These are phyloP conservation scores for Penicillium verhagenii DNA, from an alignment of 495 filamentous ascomycete species.

Conservation along the genomic window DNA sequence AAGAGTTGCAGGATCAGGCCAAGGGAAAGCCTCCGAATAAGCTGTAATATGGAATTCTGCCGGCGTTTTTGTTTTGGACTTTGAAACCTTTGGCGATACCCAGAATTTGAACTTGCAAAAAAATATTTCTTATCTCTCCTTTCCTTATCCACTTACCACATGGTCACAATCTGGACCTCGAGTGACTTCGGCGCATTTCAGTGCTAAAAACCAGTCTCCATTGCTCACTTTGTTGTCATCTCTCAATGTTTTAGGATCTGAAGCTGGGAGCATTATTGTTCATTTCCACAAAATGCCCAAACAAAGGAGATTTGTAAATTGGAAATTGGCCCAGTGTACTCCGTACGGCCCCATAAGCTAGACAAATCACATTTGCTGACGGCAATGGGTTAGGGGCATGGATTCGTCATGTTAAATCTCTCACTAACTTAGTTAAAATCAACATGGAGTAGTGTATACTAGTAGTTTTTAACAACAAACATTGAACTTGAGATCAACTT, in stretches of 20 bases:
- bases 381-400: too few relatives aligned
- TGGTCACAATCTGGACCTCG: too few relatives aligned
- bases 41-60: slow-evolving; percentile 16
- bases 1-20: slow-evolving; percentile 60
- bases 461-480: too few relatives aligned
- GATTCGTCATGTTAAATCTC: too few relatives aligned
- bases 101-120: background rate
- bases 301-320: background rate
- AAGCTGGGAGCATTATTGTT: background rate
- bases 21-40: slow-evolving; percentile 46
- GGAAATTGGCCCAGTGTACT: background rate
- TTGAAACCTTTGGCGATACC: slow-evolving; percentile 8
- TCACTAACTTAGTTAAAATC: background rate
- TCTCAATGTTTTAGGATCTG: background rate
- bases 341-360: background rate
- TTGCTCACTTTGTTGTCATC: background rate
- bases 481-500: too few relatives aligned
- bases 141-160: background rate
- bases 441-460: too few relatives aligned
- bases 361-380: background rate
- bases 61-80: slow-evolving; percentile 5
- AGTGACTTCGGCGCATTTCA: too few relatives aligned
- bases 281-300: background rate
- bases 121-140: background rate
- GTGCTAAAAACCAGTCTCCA: background rate